Evolutionary conservation across 805 yeast genomes (phyloP), one percentile per base, ranked within the genome.

Genomic region (Metschnikowia lunata): DNA sequence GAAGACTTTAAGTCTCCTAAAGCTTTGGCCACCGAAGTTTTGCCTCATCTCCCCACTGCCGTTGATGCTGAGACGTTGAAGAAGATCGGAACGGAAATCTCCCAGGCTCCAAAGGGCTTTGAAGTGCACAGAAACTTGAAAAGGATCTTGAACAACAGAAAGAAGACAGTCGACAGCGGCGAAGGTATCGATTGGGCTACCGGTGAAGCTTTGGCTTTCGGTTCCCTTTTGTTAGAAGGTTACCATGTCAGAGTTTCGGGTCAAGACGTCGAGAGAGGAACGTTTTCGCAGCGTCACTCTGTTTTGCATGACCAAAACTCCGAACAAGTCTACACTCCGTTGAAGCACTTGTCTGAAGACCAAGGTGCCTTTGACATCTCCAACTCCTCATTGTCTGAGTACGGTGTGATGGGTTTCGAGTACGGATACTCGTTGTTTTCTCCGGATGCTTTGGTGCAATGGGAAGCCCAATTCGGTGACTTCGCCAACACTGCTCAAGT

Each of bases 401-500:
- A 90, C 68, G 99, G 99, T 80, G 97, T 88, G 46, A 85, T 93
- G 91, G 98, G 99, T 58, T 93, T 88, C 67, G 99, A 93, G 74
- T 93, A 93, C 66, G 99, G 99, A 74, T 93, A 93, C 77, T 91
- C 98, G 7, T 78, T 93, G 70, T 88, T 97, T 49, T 87, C 95
- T 40, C 99, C 99, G 56, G 97, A 93, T 63, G 93, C 97, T 43
- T 80, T 88, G 47, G 97, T 91, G 41, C 84, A 85, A 75, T 93
- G 99, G 99, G 99, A 93, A 75, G 99, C 98, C 46, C 99, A 93
- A 76, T 93, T 93, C 60, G 99, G 99, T 80, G 99, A 93, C 74
- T 93, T 93, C 62, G 99, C 99, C 61, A 93, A 93, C 79, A 93
- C 98, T 56, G 99, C 97, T 14, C 99, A 93, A 76, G 98, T 93